phyloP scores from a whole-genome alignment of 2,329 filamentous ascomycete species.

The Nakataea oryzae region DNA sequence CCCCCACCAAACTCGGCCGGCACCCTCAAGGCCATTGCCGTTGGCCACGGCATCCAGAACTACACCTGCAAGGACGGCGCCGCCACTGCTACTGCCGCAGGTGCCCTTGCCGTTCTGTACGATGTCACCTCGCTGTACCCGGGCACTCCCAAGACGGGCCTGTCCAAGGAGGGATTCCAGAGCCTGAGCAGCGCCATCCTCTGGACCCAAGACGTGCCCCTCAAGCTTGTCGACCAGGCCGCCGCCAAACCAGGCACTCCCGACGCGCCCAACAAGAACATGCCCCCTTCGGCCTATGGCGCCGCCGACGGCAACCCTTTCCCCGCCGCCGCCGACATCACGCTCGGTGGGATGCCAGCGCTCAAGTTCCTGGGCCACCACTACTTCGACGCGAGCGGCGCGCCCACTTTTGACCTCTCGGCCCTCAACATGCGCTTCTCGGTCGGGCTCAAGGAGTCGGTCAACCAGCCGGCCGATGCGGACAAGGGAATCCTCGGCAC shows the following conservation, averaged over 20 bases:
- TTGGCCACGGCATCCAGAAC: slow-evolving; percentile 60
- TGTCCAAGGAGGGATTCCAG: slow-evolving; percentile 26
- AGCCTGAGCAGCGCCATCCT: slow-evolving; percentile 29
- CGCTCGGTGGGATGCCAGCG: slow-evolving; percentile 17
- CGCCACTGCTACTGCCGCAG: slow-evolving; percentile 24
- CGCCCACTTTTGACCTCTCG: slow-evolving; percentile 50
- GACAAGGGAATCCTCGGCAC: slow-evolving; percentile 34
- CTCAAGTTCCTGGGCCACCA: slow-evolving; percentile 50
- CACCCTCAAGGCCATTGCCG: slow-evolving; percentile 40
- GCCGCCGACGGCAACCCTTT: slow-evolving; percentile 37
- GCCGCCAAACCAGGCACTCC: slow-evolving; percentile 16
- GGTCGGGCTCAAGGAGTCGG: slow-evolving; percentile 35
- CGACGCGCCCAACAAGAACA: slow-evolving; percentile 12
- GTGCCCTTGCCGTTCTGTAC: slow-evolving; percentile 51
- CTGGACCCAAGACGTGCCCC: slow-evolving; percentile 30
- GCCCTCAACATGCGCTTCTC: slow-evolving; percentile 27
- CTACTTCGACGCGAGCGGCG: slow-evolving; percentile 46
- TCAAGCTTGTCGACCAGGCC: slow-evolving; percentile 28
- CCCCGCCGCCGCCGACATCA: slow-evolving; percentile 21
- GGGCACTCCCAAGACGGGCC: slow-evolving; percentile 23
- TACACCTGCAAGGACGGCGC: slow-evolving; percentile 44
- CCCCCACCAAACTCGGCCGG: slow-evolving; percentile 25
- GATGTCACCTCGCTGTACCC: slow-evolving; percentile 44
- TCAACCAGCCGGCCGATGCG: slow-evolving; percentile 39
- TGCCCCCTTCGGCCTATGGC: slow-evolving; percentile 21